Conservation (phyloP, 139 green algal genomes). For the Micromonas pusilla region DNA sequence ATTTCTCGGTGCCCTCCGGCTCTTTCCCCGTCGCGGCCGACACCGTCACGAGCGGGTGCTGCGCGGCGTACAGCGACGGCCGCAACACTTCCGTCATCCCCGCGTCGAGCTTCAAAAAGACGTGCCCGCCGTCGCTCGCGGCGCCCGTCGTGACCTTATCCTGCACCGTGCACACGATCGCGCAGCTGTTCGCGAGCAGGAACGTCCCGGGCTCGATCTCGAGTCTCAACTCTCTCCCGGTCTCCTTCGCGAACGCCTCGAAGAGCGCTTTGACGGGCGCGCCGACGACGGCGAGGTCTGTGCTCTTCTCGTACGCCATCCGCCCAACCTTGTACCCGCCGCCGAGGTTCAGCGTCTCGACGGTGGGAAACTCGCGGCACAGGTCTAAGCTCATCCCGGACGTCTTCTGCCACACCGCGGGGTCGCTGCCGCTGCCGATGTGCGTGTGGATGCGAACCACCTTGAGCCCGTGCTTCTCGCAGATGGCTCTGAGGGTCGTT, state of each 20-base stretch:
- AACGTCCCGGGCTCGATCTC: conserved; percentile 41
- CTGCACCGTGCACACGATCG: conserved; percentile 32
- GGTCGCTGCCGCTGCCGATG: conserved; percentile 35
- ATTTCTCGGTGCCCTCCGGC: not conserved
- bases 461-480: conserved; percentile 31
- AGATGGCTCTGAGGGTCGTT: too few relatives aligned
- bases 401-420: conserved; percentile 36
- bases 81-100: conserved; percentile 39
- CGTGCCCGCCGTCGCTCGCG: conserved; percentile 27
- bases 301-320: conserved; percentile 32
- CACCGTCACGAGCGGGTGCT: conserved; percentile 34
- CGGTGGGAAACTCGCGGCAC: conserved; percentile 29
- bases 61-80: conserved; percentile 33
- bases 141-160: conserved; percentile 24
- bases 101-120: conserved; percentile 35
- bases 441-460: conserved; percentile 40
- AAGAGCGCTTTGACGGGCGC: conserved; percentile 31
- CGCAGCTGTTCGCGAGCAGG: conserved; percentile 36
- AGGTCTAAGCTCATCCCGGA: conserved; percentile 30
- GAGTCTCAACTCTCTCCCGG: conserved; percentile 31
- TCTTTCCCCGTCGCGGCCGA: not conserved
- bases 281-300: conserved; percentile 31
- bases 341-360: conserved; percentile 34
- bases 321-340: conserved; percentile 41
- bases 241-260: conserved; percentile 29